Evolutionary conservation across 1,139 yeast genomes (phyloP).

Genomic region (Pichia sp.): DNA sequence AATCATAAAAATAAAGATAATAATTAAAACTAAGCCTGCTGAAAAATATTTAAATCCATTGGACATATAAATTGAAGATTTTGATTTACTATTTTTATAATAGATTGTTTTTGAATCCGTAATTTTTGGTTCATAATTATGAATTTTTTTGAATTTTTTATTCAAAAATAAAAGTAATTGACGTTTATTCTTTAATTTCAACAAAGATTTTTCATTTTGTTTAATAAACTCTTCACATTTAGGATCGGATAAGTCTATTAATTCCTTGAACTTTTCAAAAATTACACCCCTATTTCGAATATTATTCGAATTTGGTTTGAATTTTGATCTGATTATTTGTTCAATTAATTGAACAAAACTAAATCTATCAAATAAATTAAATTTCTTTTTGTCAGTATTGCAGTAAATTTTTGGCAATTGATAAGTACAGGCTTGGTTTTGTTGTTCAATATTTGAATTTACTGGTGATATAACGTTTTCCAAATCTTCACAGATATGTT

Average conservation of each 20-base stretch:
- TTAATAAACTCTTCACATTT: conserved; percentile 4
- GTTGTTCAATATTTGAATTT: neutral
- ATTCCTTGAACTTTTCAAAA: conserved; percentile 4
- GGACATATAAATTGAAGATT: neutral
- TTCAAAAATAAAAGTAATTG: conserved; percentile 13
- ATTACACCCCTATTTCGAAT: neutral
- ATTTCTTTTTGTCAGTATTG: neutral
- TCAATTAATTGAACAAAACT: conserved; percentile 8
- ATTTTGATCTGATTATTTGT: neutral
- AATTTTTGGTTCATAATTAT: neutral
- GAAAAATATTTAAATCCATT: neutral
- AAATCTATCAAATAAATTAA: conserved; percentile 3
- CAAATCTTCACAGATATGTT: neutral
- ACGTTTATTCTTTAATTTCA: conserved; percentile 12
- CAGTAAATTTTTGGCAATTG: neutral
- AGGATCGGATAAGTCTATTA: conserved; percentile 1
- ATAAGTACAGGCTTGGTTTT: neutral
- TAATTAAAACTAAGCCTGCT: neutral
- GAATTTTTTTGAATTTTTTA: conserved; percentile 1
- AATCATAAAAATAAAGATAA: neutral
- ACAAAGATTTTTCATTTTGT: conserved; percentile 1
- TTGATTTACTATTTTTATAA: neutral
- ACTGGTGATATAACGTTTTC: neutral
- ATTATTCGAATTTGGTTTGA: neutral
- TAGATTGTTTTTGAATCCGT: too few relatives aligned